Conservation (phyloP, 495 filamentous ascomycete species). For the Apiosordaria backusii region DNA sequence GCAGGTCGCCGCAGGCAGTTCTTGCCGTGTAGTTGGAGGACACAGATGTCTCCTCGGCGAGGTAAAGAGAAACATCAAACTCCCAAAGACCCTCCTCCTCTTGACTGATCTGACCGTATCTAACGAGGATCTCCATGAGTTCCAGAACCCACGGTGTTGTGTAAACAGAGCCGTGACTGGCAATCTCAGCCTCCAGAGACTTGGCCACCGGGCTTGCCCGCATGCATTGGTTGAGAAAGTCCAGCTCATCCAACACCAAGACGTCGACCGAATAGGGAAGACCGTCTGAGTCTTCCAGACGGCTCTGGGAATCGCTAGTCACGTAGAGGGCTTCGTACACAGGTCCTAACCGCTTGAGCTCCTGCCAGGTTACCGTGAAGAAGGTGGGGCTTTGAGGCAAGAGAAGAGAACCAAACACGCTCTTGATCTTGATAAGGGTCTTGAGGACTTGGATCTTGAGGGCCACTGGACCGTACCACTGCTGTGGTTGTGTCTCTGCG, state of each 20-base stretch:
- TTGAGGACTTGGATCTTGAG: constrained; percentile 89
- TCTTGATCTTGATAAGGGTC: constrained; percentile 85
- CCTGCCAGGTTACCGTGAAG: constrained; percentile 83
- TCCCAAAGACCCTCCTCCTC: constrained; percentile 97
- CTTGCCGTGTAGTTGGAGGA: constrained; percentile 96
- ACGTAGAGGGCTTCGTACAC: constrained; percentile 80
- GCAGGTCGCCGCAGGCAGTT: constrained; percentile 83
- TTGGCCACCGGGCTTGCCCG: constrained; percentile 79
- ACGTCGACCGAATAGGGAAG: constrained; percentile 96
- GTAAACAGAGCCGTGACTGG: constrained; percentile 51
- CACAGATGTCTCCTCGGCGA: constrained; percentile 90
- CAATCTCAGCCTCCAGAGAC: constrained; percentile 72
- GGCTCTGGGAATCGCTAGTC: constrained; percentile 75
- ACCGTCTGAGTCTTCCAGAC: constrained; percentile 83
- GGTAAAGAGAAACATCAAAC: constrained; percentile 89
- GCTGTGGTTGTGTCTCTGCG: constrained; percentile 38
- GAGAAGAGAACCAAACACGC: constrained; percentile 76
- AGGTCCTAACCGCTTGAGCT: constrained; percentile 65
- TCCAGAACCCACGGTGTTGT: constrained; percentile 72
- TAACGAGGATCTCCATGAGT: constrained; percentile 73
- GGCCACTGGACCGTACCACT: constrained; percentile 74
- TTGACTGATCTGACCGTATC: constrained; percentile 84
- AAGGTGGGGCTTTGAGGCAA: constrained; percentile 71
- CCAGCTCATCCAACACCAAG: constrained; percentile 85
- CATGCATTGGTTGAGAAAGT: constrained; percentile 84